Evolutionary conservation across 345 rosid species (phyloP).

Genomic region (rapeseed (Brassica napus)): DNA sequence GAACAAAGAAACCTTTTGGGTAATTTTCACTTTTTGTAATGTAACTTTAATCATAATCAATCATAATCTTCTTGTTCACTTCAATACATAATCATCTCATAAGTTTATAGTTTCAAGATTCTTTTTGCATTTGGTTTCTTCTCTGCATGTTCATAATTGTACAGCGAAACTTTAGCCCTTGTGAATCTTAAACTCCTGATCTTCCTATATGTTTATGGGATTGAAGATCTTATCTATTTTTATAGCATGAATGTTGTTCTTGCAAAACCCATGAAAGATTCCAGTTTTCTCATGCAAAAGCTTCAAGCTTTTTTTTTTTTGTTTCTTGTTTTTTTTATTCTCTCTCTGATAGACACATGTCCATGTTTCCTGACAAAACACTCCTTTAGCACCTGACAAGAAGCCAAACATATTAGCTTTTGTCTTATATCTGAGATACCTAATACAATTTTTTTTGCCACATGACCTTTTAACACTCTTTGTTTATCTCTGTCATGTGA

Average conservation of each 20-base stretch:
- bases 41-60: neutral
- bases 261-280: conserved; percentile 5
- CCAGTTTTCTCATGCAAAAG: conserved; percentile 4
- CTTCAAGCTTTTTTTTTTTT: neutral
- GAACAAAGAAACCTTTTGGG: conserved; percentile 18
- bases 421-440: conserved; percentile 2
- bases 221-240: neutral
- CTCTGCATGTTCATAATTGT: conserved; percentile 10
- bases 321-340: neutral
- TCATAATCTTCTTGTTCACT: neutral
- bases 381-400: conserved; percentile 1
- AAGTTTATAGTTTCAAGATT: conserved; percentile 5
- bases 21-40: conserved; percentile 8
- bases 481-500: neutral
- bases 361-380: conserved; percentile 12
- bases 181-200: neutral
- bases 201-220: neutral
- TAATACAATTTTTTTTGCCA: neutral
- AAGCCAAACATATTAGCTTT: neutral
- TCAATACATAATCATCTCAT: neutral
- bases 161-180: neutral
- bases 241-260: conserved; percentile 5
- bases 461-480: neutral
- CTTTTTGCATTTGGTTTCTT: neutral
- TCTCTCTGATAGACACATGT: neutral